Evolutionary conservation across 148 eudicot species (phyloP), one percentile per base, ranked within the genome.

Genomic region (Diospyros kaki): DNA sequence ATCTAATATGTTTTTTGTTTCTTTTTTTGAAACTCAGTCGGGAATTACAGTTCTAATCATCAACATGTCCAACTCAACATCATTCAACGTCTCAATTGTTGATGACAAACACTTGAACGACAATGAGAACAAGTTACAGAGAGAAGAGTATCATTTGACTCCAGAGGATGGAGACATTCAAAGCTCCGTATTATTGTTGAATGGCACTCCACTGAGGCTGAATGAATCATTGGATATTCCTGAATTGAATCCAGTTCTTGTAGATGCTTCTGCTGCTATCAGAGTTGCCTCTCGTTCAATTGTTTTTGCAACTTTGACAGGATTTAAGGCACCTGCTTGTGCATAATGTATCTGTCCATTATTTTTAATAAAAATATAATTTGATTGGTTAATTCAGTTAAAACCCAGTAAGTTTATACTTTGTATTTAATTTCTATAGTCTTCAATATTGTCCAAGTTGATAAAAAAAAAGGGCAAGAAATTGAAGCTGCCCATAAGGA

Each of bases 101-200:
- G 80, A 82, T 6, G 89, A 82, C 64, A 3, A 67, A 43, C 82
- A 80, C 70, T 52, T 81, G 51, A n/a, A 64, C 75, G 13, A 48
- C 2, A 53, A 28, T 28, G 4, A 1, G 9, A 66, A 4, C 41
- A 55, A 3, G 61, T 69, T 45, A 2, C 18, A 45, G 39, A 79
- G 91, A 66, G 88, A 90, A 71, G 91, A 90, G 81, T 90, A 90
- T 71, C 88, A 84, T 68, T 66, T 90, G 84, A 87, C 91, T n/a
- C 88, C 91, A 5, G n/a, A 81, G 67, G 82, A 73, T 60, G 91
- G 91, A 1, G 59, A 84, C 58, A 81, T 89, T 55, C 85, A 67
- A 38, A 89, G 89, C 53, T 80, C 81, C 41, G 84, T 78, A 6
- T 15, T 87, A 77, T 71, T 90, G 59, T 69, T 88, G 1, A 87